Evolutionary conservation across 192 early-diverging fungal species (phyloP).

Genomic region (Kickxella alabastrina): DNA sequence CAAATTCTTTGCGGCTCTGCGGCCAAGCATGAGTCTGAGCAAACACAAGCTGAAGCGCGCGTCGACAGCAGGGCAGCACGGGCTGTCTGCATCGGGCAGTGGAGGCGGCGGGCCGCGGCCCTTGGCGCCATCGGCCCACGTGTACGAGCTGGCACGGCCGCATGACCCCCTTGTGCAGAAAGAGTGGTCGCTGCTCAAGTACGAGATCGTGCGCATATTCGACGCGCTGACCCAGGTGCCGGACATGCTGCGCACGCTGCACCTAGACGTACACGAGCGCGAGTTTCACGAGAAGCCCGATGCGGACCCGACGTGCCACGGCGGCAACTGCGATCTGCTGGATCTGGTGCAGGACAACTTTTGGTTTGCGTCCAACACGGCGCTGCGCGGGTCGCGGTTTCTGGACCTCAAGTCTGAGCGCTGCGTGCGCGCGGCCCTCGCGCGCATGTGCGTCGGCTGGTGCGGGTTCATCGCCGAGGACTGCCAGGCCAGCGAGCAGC

Average conservation of each 20-base stretch:
- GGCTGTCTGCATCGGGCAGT: not conserved
- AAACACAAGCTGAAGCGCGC: slow-evolving; percentile 19
- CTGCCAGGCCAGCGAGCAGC: slow-evolving; percentile 72
- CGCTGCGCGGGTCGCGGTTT: slow-evolving; percentile 57
- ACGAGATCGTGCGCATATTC: slow-evolving; percentile 39
- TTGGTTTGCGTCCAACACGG: slow-evolving; percentile 55
- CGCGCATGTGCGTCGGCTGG: slow-evolving; percentile 80
- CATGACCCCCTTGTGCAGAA: slow-evolving; percentile 39
- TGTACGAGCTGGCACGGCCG: slow-evolving; percentile 35
- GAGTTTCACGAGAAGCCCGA: slow-evolving; percentile 9
- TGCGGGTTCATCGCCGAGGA: slow-evolving; percentile 81
- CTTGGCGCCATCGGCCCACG: slow-evolving; percentile 13
- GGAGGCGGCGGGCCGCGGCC: not conserved
- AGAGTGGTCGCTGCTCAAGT: slow-evolving; percentile 42
- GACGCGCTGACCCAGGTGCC: slow-evolving; percentile 47
- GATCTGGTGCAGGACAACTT: slow-evolving; percentile 49
- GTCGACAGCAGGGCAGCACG: slow-evolving; percentile 6
- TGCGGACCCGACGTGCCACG: slow-evolving; percentile 13
- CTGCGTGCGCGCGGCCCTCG: slow-evolving; percentile 62
- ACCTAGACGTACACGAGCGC: slow-evolving; percentile 40
- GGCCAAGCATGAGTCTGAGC: slow-evolving; percentile 23
- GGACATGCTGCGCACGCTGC: slow-evolving; percentile 46
- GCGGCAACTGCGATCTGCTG: slow-evolving; percentile 35
- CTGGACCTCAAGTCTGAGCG: slow-evolving; percentile 57
- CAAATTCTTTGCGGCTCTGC: slow-evolving; percentile 27